Percentiles rank a stretch among this genome's conserved stretches.
Evolutionary conservation across 768 basidiomycete genomes (phyloP).

Genomic region (Calocera viscosa): DNA sequence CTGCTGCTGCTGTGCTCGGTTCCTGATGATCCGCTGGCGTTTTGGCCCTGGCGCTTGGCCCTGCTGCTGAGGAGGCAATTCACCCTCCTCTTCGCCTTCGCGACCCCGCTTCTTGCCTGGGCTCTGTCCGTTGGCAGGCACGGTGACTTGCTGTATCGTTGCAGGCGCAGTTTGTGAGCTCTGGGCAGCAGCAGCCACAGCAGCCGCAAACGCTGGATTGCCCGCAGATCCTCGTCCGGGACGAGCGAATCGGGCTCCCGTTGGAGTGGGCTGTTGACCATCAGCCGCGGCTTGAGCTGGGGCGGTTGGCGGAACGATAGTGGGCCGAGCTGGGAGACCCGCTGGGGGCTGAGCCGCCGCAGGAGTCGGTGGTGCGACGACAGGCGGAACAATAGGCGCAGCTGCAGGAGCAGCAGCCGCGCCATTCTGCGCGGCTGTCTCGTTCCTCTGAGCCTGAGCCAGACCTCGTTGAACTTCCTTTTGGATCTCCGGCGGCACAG

Average conservation of each 20-base stretch:
- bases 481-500: background rate
- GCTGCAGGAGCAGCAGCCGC: background rate
- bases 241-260: background rate
- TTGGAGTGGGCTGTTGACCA: background rate
- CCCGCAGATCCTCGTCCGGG: background rate
- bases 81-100: background rate
- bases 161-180: background rate
- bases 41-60: background rate
- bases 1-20: background rate
- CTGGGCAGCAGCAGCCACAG: background rate
- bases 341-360: background rate
- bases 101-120: background rate
- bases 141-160: background rate
- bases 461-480: background rate
- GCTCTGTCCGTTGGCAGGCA: background rate
- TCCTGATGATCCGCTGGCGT: background rate
- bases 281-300: background rate
- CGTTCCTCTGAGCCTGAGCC: background rate
- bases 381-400: background rate
- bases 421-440: background rate
- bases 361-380: background rate
- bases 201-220: background rate
- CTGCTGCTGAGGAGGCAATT: background rate
- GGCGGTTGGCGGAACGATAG: background rate
- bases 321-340: background rate